Evolutionary conservation across 306 rosid species (phyloP).

Genomic region (Elaeagnus macrophylla): DNA sequence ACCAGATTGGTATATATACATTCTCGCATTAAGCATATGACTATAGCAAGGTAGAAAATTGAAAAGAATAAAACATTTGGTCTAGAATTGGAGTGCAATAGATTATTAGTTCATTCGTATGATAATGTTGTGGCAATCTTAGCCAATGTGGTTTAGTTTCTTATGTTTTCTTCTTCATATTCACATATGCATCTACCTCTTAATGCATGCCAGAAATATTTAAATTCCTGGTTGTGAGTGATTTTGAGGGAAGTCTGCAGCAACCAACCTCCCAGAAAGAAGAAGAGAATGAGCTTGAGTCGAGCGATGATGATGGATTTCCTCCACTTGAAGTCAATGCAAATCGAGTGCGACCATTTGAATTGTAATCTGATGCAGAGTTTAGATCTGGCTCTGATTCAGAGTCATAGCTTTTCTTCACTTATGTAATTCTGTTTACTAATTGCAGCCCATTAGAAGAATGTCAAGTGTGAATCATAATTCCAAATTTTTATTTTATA

Average conservation of each 20-base stretch:
- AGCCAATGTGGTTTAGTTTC: neutral
- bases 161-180: neutral
- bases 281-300: constrained; percentile 34
- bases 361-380: constrained; percentile 33
- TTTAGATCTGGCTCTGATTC: constrained; percentile 50
- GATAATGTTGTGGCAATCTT: no score
- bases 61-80: no score
- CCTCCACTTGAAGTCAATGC: constrained; percentile 84
- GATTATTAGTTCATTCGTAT: no score
- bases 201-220: constrained; percentile 66
- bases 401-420: neutral
- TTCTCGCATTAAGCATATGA: no score
- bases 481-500: no score
- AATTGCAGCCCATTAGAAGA: no score
- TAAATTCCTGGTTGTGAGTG: constrained; percentile 33
- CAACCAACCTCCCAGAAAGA: constrained; percentile 25
- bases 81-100: no score
- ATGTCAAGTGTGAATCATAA: no score
- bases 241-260: constrained; percentile 25
- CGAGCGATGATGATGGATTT: constrained; percentile 55
- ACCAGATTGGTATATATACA: constrained; percentile 51
- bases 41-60: no score
- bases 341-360: constrained; percentile 65
- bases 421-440: no score
- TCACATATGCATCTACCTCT: constrained; percentile 12